phyloP scores from a whole-genome alignment of 2,329 filamentous ascomycete genomes.

The Aspergillus brasiliensis region DNA sequence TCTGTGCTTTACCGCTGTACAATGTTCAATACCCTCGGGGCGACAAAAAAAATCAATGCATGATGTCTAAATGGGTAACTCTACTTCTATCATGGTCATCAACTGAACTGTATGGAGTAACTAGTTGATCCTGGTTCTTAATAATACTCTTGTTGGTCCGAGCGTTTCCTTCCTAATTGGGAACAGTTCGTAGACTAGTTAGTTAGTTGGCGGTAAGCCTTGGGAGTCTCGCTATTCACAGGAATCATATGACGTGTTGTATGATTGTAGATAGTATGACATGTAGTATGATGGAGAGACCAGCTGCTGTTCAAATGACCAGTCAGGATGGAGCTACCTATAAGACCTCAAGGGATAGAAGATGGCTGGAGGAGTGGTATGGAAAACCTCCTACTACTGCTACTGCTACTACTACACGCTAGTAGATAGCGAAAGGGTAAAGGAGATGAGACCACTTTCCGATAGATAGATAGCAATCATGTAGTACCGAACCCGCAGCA shows the following conservation, averaged over 20 bases:
- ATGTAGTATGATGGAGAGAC: no score
- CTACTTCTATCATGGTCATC: conserved; percentile 12
- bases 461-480: conserved; percentile 11
- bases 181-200: no score
- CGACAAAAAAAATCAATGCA: conserved; percentile 29
- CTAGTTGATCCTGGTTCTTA: no score
- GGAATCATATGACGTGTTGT: no score
- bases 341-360: not conserved
- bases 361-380: not conserved
- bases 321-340: no score
- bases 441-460: not conserved
- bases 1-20: conserved; percentile 32
- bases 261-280: not conserved
- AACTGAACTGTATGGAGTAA: no score
- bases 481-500: conserved; percentile 2
- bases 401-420: not conserved
- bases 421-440: not conserved
- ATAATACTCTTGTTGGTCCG: no score
- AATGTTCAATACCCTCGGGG: conserved; percentile 41
- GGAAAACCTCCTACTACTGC: not conserved
- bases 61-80: conserved; percentile 23
- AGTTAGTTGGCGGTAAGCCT: no score
- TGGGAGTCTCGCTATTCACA: no score
- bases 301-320: not conserved
- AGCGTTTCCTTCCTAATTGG: no score